Percentiles rank a stretch among this genome's conserved stretches.
Conservation (phyloP, 78 protist genomes). For the Dictyostelium intermedium region DNA sequence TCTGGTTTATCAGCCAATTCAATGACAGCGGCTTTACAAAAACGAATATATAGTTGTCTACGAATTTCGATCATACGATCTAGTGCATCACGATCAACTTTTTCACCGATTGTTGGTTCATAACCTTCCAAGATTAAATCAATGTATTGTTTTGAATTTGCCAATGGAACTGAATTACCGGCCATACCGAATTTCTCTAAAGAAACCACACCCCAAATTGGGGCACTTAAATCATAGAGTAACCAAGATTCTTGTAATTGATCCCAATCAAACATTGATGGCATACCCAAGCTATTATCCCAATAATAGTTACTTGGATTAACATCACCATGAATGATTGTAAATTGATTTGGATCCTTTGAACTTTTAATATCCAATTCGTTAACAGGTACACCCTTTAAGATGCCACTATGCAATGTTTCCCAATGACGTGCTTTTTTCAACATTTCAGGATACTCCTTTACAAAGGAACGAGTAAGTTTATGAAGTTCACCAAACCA, state of each 20-base stretch:
- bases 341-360: slow-evolving; percentile 25
- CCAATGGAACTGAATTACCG: slow-evolving; percentile 15
- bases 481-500: slow-evolving; percentile 78
- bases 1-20: slow-evolving; percentile 51
- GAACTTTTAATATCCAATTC: background rate
- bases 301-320: slow-evolving; percentile 76
- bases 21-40: slow-evolving; percentile 56
- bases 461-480: slow-evolving; percentile 11
- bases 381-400: slow-evolving; percentile 27
- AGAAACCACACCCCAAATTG: slow-evolving; percentile 60
- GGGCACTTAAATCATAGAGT: slow-evolving; percentile 67
- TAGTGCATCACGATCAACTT: slow-evolving; percentile 48
- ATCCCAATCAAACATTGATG: slow-evolving; percentile 84
- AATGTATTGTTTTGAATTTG: slow-evolving; percentile 8
- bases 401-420: slow-evolving; percentile 54
- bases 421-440: slow-evolving; percentile 49
- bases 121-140: slow-evolving; percentile 64
- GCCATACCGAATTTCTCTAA: slow-evolving; percentile 34
- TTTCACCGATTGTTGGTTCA: slow-evolving; percentile 40
- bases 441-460: background rate
- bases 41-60: slow-evolving; percentile 71
- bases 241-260: slow-evolving; percentile 65
- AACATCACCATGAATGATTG: slow-evolving; percentile 83
- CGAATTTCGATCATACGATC: slow-evolving; percentile 75
- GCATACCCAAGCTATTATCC: background rate